Conservation (phyloP, 345 rosid genomes). For the Viola odorata region DNA sequence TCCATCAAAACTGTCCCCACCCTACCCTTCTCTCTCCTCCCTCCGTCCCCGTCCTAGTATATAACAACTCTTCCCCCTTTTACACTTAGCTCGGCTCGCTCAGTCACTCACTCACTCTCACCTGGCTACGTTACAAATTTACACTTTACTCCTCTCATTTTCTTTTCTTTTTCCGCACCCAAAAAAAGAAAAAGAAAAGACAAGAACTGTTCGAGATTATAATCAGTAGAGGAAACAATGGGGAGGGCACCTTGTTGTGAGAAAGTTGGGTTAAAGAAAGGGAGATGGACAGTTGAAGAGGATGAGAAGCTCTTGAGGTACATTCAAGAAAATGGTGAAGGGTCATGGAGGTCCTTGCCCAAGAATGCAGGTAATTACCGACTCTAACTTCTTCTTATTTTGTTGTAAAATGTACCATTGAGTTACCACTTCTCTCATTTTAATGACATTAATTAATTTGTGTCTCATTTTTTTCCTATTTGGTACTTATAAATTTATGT, state of each 20-base stretch:
- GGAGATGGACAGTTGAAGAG: slow-evolving; percentile 63
- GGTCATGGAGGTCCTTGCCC: slow-evolving; percentile 61
- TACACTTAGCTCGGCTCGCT: not conserved
- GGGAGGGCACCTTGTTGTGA: slow-evolving; percentile 75
- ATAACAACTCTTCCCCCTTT: not conserved
- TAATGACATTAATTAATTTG: too few species aligned
- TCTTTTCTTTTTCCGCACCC: too few species aligned
- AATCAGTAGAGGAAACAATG: slow-evolving; percentile 18
- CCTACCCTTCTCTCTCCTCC: not conserved
- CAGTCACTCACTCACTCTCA: not conserved
- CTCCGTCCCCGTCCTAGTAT: not conserved
- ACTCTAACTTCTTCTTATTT: not conserved
- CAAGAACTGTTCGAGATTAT: too few species aligned
- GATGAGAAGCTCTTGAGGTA: slow-evolving; percentile 40
- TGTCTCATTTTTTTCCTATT: not conserved
- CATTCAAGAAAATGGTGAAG: slow-evolving; percentile 56
- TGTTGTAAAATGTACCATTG: too few species aligned
- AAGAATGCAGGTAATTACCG: slow-evolving; percentile 49
- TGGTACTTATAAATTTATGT: too few species aligned
- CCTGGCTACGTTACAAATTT: not conserved
- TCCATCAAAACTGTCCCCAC: not conserved
- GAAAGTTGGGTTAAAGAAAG: slow-evolving; percentile 56
- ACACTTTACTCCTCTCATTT: not conserved
- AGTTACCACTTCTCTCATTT: too few species aligned
- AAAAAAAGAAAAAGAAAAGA: not conserved